Evolutionary conservation across 176 grass and related monocot species (phyloP), one percentile per base, ranked within the genome.

Genomic region (Aegilops sharonensis): DNA sequence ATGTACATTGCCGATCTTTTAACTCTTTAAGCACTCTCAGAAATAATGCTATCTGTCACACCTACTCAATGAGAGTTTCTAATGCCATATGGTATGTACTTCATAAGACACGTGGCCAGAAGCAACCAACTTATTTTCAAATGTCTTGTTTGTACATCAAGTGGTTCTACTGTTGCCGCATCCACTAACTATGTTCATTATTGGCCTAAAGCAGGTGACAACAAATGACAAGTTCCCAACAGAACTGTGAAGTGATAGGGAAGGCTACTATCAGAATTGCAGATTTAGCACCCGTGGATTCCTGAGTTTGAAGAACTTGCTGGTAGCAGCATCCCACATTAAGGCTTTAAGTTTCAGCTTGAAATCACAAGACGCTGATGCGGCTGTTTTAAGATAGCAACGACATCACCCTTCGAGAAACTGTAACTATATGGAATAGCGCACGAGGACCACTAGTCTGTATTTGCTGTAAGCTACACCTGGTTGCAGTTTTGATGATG

Each of bases 351-450:
- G 18, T 77, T 64, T 39, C 15, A 27, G 30, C 18, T 81, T 67
- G 35, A 48, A 84, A 76, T 88, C 32, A 71, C 63, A 81, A 50
- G 81, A 77, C 18, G 77, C 82, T 81, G 89, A 61, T 91, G 89
- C 82, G 20, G 77, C 48, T 81, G 88, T 91, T 88, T 72, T 45
- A 42, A 67, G 71, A 91, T 85, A 85, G 89, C 82, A 77, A 88
- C 31, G 29, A 64, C 86, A 88, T 91, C 77, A 54, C 86, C 82
- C 77, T 64, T 85, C 40, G 52, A 85, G 77, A 40, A 77, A 71
- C 78, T 88, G 77, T 85, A 88, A 81, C 70, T 85, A 75, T 39
- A 79, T 68, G 67, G 63, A 61, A 68, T 61, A 85, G 75, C 47
- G 48, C 64, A 84, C n/a, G 31, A 37, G 39, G 45, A 50, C 72